phyloP scores from a whole-genome alignment of 176 grass and related monocot genomes.

The Paspalum notatum region DNA sequence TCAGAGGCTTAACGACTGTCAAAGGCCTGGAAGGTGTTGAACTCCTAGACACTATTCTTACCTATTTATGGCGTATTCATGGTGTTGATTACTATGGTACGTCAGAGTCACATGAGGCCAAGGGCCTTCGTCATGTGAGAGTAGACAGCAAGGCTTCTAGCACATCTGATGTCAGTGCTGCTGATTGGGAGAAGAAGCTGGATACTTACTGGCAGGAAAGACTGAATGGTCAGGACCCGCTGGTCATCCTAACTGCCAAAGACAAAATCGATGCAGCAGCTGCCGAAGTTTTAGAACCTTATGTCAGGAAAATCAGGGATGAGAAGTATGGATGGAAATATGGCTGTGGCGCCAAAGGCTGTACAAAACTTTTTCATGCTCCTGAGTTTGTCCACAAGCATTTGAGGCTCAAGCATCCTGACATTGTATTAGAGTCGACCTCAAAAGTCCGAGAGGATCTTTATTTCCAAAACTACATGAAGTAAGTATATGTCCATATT shows the following conservation, averaged over 20 bases:
- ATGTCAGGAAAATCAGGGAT: slow-evolving; percentile 95
- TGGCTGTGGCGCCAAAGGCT: slow-evolving; percentile 95
- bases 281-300: slow-evolving; percentile 81
- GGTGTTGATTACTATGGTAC: slow-evolving; percentile 97
- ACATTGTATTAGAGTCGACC: slow-evolving; percentile 87
- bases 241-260: slow-evolving; percentile 77
- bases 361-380: slow-evolving; percentile 99
- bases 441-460: slow-evolving; percentile 95
- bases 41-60: slow-evolving; percentile 85
- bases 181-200: slow-evolving; percentile 95
- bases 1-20: slow-evolving; percentile 88
- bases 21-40: slow-evolving; percentile 97
- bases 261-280: slow-evolving; percentile 96
- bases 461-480: slow-evolving; percentile 98
- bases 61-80: slow-evolving; percentile 96
- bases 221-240: slow-evolving; percentile 76
- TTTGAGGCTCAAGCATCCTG: slow-evolving; percentile 95
- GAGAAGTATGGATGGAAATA: slow-evolving; percentile 99
- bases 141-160: slow-evolving; percentile 65
- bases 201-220: slow-evolving; percentile 88
- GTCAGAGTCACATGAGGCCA: slow-evolving; percentile 70
- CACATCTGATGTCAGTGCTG: slow-evolving; percentile 56
- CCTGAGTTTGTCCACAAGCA: slow-evolving; percentile 98
- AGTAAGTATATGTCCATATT: slow-evolving; percentile 56
- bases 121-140: slow-evolving; percentile 88